Base-by-base conservation (phyloP, 148 eudicot species). In the Nepenthes mirabilis region DNA sequence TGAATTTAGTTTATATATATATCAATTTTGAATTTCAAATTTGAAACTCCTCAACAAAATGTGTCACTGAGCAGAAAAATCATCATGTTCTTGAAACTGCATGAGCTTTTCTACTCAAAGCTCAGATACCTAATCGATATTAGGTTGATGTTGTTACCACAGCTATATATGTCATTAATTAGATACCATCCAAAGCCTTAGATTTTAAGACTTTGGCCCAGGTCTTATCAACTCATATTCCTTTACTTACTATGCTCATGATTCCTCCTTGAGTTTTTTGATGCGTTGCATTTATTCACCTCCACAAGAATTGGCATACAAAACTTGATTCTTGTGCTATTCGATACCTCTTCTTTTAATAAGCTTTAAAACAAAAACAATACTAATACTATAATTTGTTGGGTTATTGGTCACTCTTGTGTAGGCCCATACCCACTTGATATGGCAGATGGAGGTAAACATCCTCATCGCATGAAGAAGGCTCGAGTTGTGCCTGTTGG, bases 11-110 rank as follows among this genome's bases (percentile, higher is more conserved):
- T 8, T 40, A 23, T 8, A 40, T 3, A 40, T 8, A 8, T 40
- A 1, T 4, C 6, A n/a, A 5, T n/a, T 54, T n/a, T 34, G 3
- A 33, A n/a, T 5, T 54, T 54, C 35, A 54, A 54, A 54, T 54
- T 33, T 23, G 6, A 54, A 23, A 54, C 57, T 54, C 59, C 37
- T 2, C 67, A 64, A 14, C 67, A 64, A 9, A 64, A 64, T 55
- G 51, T 51, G 1, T 64, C 2, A 5, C 59, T 1, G 34, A 52
- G 35, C 1, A 6, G 47, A 52, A 63, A 14, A 63, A 63, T 13
- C 3, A 58, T 12, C 67, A 64, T 9, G 54, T 64, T 11, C 36
- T 64, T 2, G 59, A 64, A 45, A 54, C 59, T 5, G 50, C 67
- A 1, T 34, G 67, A 1, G 67, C 67, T 2, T 13, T 54, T 3